These are phyloP conservation scores for Bruguiera hainesii DNA, from an alignment of 441 rosid species.

Conservation along the genomic window DNA sequence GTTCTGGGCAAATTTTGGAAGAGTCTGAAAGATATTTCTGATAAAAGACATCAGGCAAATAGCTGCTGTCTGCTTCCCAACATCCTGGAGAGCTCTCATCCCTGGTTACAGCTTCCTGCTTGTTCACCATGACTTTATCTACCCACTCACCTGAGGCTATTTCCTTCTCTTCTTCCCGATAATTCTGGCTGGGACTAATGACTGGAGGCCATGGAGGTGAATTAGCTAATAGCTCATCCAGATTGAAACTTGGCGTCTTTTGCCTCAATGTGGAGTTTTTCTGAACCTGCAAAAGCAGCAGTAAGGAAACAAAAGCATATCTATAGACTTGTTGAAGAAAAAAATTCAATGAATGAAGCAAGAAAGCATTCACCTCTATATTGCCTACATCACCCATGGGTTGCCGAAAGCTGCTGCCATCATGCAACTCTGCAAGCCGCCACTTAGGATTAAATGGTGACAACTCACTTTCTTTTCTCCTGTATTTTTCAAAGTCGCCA, in stretches of 20 bases:
- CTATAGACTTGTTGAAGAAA: not conserved
- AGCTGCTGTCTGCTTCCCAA: constrained; percentile 49
- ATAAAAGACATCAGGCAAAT: constrained; percentile 54
- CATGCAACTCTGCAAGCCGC: constrained; percentile 34
- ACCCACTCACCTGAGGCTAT: constrained; percentile 79
- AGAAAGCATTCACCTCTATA: constrained; percentile 53
- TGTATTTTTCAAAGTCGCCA: constrained; percentile 45
- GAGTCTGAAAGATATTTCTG: constrained; percentile 67
- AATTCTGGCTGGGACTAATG: constrained; percentile 57
- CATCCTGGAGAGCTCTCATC: constrained; percentile 53
- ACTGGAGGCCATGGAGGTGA: constrained; percentile 98
- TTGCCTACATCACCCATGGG: constrained; percentile 67
- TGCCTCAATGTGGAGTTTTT: constrained; percentile 44
- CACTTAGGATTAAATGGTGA: constrained; percentile 41
- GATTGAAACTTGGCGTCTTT: constrained; percentile 70
- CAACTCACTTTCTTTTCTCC: constrained; percentile 47
- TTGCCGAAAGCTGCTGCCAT: constrained; percentile 39
- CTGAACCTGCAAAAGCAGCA: constrained; percentile 42
- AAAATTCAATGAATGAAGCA: not conserved
- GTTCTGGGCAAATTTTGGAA: constrained; percentile 58
- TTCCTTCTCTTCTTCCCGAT: constrained; percentile 70
- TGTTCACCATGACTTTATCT: constrained; percentile 96
- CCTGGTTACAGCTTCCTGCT: constrained; percentile 56
- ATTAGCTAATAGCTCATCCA: constrained; percentile 77
- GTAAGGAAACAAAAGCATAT: not conserved